A percentile compares a stretch with the other conserved stretches of the same genome.
Evolutionary conservation across 257 asterid genomes (phyloP).

Genomic region (Dorcoceras hygrometricum): DNA sequence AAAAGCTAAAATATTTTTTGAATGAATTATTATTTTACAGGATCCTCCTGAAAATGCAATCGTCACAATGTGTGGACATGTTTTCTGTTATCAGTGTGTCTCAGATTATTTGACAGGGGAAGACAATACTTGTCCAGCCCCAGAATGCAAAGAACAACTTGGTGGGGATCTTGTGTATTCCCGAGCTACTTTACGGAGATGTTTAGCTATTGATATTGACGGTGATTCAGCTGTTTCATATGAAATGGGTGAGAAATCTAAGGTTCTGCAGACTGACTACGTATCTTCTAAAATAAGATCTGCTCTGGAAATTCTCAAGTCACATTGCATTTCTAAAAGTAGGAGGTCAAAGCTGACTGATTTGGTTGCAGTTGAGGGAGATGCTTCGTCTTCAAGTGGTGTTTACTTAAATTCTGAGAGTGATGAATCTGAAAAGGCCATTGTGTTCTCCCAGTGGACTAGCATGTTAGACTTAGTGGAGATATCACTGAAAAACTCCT

Average conservation of each 20-base stretch:
- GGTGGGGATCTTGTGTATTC: conserved; percentile 79
- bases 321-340: conserved; percentile 41
- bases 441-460: conserved; percentile 98
- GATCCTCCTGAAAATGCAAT: conserved; percentile 98
- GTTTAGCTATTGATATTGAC: conserved; percentile 48
- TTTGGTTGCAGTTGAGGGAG: conserved; percentile 31
- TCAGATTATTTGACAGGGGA: conserved; percentile 81
- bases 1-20: conserved; percentile 24
- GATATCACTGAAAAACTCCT: conserved; percentile 52
- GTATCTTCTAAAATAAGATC: conserved; percentile 78
- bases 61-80: conserved; percentile 93
- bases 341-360: conserved; percentile 32
- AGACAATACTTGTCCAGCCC: conserved; percentile 80
- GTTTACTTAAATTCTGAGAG: conserved; percentile 30
- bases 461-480: conserved; percentile 89
- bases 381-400: conserved; percentile 40
- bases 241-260: conserved; percentile 43
- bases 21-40: conserved; percentile 40
- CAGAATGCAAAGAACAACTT: conserved; percentile 80
- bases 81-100: conserved; percentile 91
- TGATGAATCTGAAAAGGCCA: conserved; percentile 68
- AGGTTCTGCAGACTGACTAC: conserved; percentile 47
- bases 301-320: conserved; percentile 59
- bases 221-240: conserved; percentile 38
- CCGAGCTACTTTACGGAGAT: conserved; percentile 57